Percentiles rank a stretch among this genome's conserved stretches.
Evolutionary conservation across 78 protist species (phyloP).

Genomic region (Mastigamoeba balamuthi): DNA sequence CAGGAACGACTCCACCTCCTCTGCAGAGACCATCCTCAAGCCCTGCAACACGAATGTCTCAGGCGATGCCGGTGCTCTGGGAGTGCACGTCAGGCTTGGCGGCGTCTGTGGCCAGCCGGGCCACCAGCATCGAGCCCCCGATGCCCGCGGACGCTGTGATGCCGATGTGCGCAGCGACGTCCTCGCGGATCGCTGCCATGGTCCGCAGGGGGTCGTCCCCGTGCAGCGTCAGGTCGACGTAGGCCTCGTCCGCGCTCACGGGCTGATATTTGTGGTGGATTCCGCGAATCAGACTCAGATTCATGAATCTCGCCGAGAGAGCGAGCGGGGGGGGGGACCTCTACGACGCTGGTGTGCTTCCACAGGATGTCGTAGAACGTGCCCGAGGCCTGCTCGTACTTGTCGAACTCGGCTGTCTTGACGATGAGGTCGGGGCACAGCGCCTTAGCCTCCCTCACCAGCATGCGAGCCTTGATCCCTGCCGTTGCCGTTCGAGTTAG

Average conservation of each 20-base stretch:
- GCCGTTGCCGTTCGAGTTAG: not conserved
- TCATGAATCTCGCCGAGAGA: no score
- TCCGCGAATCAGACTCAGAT: no score
- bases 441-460: not conserved
- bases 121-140: not conserved
- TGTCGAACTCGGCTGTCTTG: not conserved
- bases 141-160: not conserved
- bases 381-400: not conserved
- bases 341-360: not conserved
- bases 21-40: not conserved
- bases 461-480: conserved; percentile 2
- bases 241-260: not conserved
- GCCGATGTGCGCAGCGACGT: not conserved
- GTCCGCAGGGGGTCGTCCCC: not conserved
- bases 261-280: no score
- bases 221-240: not conserved
- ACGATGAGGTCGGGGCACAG: not conserved
- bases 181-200: not conserved
- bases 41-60: not conserved
- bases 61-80: no score
- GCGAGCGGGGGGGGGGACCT: no score
- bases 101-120: not conserved
- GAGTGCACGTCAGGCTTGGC: not conserved
- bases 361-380: not conserved
- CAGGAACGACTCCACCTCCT: not conserved